These are phyloP conservation scores for Hypoxylon sp. DNA, from an alignment of 2,329 filamentous ascomycete genomes.

Conservation along the genomic window DNA sequence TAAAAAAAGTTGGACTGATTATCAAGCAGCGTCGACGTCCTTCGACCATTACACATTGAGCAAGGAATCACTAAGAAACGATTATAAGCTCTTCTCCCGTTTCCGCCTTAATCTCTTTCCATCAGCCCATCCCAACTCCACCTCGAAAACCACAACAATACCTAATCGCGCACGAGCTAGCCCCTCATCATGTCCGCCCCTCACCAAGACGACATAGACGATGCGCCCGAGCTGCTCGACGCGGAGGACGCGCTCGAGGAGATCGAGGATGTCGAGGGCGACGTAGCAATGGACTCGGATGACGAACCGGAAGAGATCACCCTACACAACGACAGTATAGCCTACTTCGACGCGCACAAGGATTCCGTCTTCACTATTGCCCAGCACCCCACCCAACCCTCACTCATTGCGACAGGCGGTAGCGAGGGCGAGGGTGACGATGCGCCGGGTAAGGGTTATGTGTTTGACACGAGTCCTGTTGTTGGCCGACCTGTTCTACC, in stretches of 20 bases:
- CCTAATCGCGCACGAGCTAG: not conserved
- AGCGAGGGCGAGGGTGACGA: constrained; percentile 71
- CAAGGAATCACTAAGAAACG: constrained; percentile 1
- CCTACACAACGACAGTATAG: constrained; percentile 91
- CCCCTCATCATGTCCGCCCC: constrained; percentile 52
- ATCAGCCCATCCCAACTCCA: not conserved
- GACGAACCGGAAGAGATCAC: constrained; percentile 79
- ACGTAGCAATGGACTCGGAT: constrained; percentile 85
- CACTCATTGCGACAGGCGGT: constrained; percentile 89
- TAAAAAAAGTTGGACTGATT: constrained; percentile 46
- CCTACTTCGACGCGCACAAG: constrained; percentile 90
- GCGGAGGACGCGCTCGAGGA: constrained; percentile 84
- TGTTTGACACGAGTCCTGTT: constrained; percentile 81
- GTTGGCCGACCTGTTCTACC: constrained; percentile 78
- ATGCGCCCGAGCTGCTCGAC: constrained; percentile 79
- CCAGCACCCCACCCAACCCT: constrained; percentile 84
- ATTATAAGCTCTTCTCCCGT: constrained; percentile 9
- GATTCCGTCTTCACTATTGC: constrained; percentile 96
- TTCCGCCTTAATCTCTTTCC: not conserved
- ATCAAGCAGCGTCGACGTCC: constrained; percentile 44
- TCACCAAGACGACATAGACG: constrained; percentile 61
- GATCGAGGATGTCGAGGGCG: constrained; percentile 68
- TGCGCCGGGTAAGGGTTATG: constrained; percentile 82
- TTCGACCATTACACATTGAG: constrained; percentile 27
- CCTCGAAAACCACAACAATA: constrained; percentile 2